Conservation (phyloP, 2,329 filamentous ascomycete species). For the Didymella keratinophila region DNA sequence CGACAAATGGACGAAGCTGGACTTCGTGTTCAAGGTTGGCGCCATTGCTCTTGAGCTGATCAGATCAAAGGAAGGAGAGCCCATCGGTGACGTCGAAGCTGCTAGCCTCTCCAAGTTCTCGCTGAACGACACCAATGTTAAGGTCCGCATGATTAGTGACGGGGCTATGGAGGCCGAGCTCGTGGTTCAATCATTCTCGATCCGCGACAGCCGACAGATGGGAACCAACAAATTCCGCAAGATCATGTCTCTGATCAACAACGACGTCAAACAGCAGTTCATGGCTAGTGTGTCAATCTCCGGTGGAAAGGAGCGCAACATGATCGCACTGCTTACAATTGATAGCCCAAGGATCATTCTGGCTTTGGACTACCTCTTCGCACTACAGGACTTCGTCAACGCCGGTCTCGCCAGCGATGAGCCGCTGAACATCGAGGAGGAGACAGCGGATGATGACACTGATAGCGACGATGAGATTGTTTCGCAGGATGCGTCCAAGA, state of each 20-base stretch:
- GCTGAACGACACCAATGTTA: slow-evolving; percentile 88
- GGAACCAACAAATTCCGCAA: slow-evolving; percentile 96
- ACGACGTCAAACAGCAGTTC: slow-evolving; percentile 89
- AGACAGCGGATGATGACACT: slow-evolving; percentile 59
- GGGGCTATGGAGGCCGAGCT: slow-evolving; percentile 91
- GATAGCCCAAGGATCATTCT: slow-evolving; percentile 96
- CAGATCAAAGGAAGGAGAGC: slow-evolving; percentile 75
- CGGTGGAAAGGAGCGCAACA: slow-evolving; percentile 77
- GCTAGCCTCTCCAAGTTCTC: slow-evolving; percentile 94
- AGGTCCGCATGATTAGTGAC: slow-evolving; percentile 91
- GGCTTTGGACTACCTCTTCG: slow-evolving; percentile 93
- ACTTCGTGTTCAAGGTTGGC: slow-evolving; percentile 87
- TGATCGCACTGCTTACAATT: slow-evolving; percentile 91
- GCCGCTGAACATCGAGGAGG: slow-evolving; percentile 68
- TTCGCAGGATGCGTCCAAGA: slow-evolving; percentile 43
- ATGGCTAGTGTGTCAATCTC: slow-evolving; percentile 98
- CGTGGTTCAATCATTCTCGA: slow-evolving; percentile 91
- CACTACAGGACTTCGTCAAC: slow-evolving; percentile 82
- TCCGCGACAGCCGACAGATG: slow-evolving; percentile 85
- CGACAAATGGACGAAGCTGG: slow-evolving; percentile 89
- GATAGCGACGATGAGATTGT: slow-evolving; percentile 49
- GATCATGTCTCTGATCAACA: slow-evolving; percentile 97
- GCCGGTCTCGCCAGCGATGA: slow-evolving; percentile 67
- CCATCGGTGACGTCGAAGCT: slow-evolving; percentile 77
- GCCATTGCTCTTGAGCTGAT: slow-evolving; percentile 90